A percentile compares a stretch with the other conserved stretches of the same genome.
Evolutionary conservation across 495 filamentous ascomycete genomes (phyloP).

Genomic region (Acidiella bohemica): DNA sequence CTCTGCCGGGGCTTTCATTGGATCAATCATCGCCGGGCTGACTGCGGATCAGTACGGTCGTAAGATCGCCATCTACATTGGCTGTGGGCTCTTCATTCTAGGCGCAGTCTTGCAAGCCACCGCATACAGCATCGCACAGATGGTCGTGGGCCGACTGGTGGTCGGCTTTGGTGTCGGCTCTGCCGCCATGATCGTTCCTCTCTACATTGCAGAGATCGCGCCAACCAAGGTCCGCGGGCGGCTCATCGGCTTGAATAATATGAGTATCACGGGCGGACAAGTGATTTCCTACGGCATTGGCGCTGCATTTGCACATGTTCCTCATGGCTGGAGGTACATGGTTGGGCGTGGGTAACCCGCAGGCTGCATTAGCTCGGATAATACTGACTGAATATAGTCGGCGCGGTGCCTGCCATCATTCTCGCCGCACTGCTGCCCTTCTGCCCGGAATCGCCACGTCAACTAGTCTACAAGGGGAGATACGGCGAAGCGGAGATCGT

Average conservation of each 20-base stretch:
- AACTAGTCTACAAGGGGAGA: slow-evolving; percentile 35
- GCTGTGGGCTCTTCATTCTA: slow-evolving; percentile 35
- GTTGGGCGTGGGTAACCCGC: too few relatives aligned
- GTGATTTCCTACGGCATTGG: slow-evolving; percentile 39
- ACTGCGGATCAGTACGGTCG: slow-evolving; percentile 39
- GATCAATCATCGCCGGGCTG: slow-evolving; percentile 36
- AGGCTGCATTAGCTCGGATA: too few relatives aligned
- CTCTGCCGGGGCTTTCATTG: slow-evolving; percentile 39
- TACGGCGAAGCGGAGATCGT: slow-evolving; percentile 31
- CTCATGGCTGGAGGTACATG: slow-evolving; percentile 38
- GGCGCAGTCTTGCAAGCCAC: slow-evolving; percentile 36
- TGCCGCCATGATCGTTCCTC: too few relatives aligned
- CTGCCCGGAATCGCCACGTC: slow-evolving; percentile 42
- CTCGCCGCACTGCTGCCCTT: slow-evolving; percentile 32
- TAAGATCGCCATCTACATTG: slow-evolving; percentile 36
- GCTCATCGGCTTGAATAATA: slow-evolving; percentile 43
- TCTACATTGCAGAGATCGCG: too few relatives aligned
- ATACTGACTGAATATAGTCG: too few relatives aligned
- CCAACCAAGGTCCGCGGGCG: slow-evolving; percentile 39
- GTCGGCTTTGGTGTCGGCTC: slow-evolving; percentile 41
- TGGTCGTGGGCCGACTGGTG: slow-evolving; percentile 37
- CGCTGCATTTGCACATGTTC: slow-evolving; percentile 37
- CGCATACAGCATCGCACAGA: slow-evolving; percentile 35
- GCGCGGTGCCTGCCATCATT: slow-evolving; percentile 37
- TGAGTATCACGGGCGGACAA: slow-evolving; percentile 42